A percentile compares a stretch with the other conserved stretches of the same genome.
Conservation (phyloP, 1,284 basidiomycete species). For the Moesziomyces antarcticus region DNA sequence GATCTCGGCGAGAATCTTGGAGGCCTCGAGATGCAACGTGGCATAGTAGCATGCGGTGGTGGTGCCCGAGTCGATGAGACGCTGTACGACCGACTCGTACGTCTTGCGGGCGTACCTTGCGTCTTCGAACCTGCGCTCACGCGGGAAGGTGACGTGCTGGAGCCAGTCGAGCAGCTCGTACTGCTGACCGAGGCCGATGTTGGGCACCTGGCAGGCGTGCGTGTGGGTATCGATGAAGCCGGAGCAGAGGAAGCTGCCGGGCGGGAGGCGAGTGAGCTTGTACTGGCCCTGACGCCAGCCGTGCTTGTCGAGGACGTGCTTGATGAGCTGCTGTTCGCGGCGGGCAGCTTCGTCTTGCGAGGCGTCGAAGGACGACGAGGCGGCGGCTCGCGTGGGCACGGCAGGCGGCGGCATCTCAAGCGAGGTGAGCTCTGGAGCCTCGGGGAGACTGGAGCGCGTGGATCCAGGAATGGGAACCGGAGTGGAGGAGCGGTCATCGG, state of each 20-base stretch:
- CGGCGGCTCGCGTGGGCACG: slow-evolving; percentile 21
- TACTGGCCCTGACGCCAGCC: slow-evolving; percentile 65
- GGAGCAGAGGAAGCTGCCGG: slow-evolving; percentile 84
- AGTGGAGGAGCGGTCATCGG: slow-evolving; percentile 48
- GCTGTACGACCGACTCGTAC: slow-evolving; percentile 80
- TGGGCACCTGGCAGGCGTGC: slow-evolving; percentile 72
- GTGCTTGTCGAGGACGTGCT: slow-evolving; percentile 39
- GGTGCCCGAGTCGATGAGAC: slow-evolving; percentile 77
- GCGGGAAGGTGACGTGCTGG: slow-evolving; percentile 85
- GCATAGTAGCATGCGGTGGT: slow-evolving; percentile 94
- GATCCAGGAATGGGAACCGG: slow-evolving; percentile 46
- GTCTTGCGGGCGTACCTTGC: slow-evolving; percentile 76
- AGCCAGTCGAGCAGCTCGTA: slow-evolving; percentile 91
- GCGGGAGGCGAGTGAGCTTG: slow-evolving; percentile 71
- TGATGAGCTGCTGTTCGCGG: slow-evolving; percentile 42
- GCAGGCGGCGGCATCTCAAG: slow-evolving; percentile 48
- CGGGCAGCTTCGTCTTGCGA: slow-evolving; percentile 21
- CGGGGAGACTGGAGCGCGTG: slow-evolving; percentile 13
- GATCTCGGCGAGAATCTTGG: slow-evolving; percentile 82
- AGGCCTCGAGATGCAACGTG: slow-evolving; percentile 82
- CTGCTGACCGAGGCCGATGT: slow-evolving; percentile 73
- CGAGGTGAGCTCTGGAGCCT: slow-evolving; percentile 37
- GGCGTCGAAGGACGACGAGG: slow-evolving; percentile 1
- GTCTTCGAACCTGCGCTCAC: slow-evolving; percentile 84
- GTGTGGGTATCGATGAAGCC: slow-evolving; percentile 92